Base-by-base conservation (phyloP, 305 asterid genomes). In the Fraxinus dipetala region DNA sequence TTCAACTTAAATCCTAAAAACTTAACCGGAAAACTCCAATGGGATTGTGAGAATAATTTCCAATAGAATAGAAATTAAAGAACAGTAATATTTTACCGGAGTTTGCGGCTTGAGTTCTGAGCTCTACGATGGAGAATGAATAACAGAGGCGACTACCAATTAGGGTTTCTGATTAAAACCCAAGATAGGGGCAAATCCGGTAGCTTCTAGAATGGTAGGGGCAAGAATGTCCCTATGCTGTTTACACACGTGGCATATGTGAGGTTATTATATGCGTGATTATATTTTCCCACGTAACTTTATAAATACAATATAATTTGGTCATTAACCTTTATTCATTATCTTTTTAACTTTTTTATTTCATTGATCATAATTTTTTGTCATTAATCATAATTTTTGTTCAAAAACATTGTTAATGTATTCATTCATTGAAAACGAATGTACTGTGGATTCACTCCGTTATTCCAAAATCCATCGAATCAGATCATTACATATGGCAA, bases 401-500 rank as follows among this genome's bases (percentile, higher is more conserved):
- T 34, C 38, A 34, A 6, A 35, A 6, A 35, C 1, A 35, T 35
- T 35, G 40, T 35, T 35, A 35, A 35, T 0, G 40, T 35, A 6
- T 14, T 70, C 5, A 31, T 70, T 26, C 40, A 31, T 26, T 70
- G 40, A 70, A 30, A 70, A 70, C 40, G 40, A 31, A 70, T 70
- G 6, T 31, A 11, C 24, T 31, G 40, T 14, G 8, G 40, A 14
- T 70, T 14, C 75, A 16, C 75, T 11, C 63, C 34, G 20, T 65
- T 0, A 10, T 26, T 65, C 75, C 43, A 30, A 63, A 70, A 30
- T 70, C 20, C 24, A 31, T 70, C 75, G 18, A 69, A 3, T 26
- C 10, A 26, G 24, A 6, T 31, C 26, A 16, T 54, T 82, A 76
- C 82, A 54, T 81, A 40, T 82, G 82, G 76, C 74, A 83, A 72